phyloP scores from a whole-genome alignment of 495 filamentous ascomycete species.

The Talaromyces wortmannii region DNA sequence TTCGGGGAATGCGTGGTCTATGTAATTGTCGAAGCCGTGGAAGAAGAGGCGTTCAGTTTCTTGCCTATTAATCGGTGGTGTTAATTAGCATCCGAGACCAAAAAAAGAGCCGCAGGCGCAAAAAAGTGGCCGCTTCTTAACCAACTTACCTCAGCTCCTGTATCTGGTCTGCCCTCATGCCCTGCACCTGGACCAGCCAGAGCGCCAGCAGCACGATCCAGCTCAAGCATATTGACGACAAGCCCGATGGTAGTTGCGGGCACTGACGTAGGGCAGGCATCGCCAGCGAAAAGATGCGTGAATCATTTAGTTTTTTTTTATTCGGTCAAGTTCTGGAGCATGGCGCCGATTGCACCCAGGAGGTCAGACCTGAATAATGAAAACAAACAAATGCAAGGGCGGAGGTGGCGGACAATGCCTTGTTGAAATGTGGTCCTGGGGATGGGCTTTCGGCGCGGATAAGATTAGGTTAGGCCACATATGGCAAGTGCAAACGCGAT shows the following conservation, averaged over 20 bases:
- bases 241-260: constrained; percentile 29
- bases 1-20: constrained; percentile 89
- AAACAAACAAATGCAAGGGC: neutral
- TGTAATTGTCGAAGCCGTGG: constrained; percentile 94
- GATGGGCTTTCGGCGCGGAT: neutral
- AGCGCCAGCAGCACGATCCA: constrained; percentile 31
- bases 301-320: neutral
- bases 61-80: constrained; percentile 32
- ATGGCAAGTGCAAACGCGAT: neutral
- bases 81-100: no score
- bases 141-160: constrained; percentile 30
- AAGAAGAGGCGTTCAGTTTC: constrained; percentile 93
- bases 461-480: neutral
- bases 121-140: neutral
- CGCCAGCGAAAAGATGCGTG: constrained; percentile 16
- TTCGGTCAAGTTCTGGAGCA: neutral
- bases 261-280: constrained; percentile 41
- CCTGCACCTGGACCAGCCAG: constrained; percentile 32
- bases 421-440: neutral
- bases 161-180: constrained; percentile 33
- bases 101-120: neutral
- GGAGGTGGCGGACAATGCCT: neutral
- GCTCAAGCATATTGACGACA: constrained; percentile 24
- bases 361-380: neutral
- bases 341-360: neutral